Percentiles rank a stretch among this genome's conserved stretches.
These are phyloP conservation scores for Penicillium aurantiogriseum DNA, from an alignment of 2,329 filamentous ascomycete species.

Conservation along the genomic window DNA sequence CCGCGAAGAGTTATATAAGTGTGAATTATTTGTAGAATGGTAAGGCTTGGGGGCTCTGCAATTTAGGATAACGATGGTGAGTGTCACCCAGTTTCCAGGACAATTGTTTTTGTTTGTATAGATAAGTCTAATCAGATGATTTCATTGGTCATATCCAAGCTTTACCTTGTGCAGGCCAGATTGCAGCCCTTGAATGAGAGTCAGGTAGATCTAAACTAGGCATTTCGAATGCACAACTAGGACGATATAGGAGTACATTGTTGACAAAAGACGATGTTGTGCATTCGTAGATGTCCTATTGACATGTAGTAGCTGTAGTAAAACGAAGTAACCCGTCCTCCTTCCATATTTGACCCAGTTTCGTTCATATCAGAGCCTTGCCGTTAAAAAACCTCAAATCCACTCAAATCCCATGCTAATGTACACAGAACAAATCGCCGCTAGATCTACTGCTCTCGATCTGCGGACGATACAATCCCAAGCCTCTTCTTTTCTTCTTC, in stretches of 20 bases:
- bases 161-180: background rate
- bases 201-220: background rate
- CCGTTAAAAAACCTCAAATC: background rate
- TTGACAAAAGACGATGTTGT: background rate
- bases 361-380: slow-evolving; percentile 7
- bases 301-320: slow-evolving; percentile 1
- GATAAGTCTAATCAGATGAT: too few relatives aligned
- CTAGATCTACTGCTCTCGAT: background rate
- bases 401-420: slow-evolving; percentile 17
- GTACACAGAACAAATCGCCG: slow-evolving; percentile 16
- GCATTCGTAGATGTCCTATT: slow-evolving; percentile 3
- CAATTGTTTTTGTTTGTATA: too few relatives aligned
- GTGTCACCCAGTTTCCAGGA: too few relatives aligned
- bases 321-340: slow-evolving; percentile 5
- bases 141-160: too few relatives aligned
- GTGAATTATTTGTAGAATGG: background rate
- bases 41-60: background rate
- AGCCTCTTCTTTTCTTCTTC: slow-evolving; percentile 25
- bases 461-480: background rate
- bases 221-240: background rate
- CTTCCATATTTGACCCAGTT: slow-evolving; percentile 7
- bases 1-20: background rate
- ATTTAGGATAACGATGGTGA: too few relatives aligned
- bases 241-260: background rate
- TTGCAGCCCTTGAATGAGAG: background rate